These are phyloP conservation scores for Sambucus nigra DNA, from an alignment of 129 eudicot genomes.

Conservation along the genomic window DNA sequence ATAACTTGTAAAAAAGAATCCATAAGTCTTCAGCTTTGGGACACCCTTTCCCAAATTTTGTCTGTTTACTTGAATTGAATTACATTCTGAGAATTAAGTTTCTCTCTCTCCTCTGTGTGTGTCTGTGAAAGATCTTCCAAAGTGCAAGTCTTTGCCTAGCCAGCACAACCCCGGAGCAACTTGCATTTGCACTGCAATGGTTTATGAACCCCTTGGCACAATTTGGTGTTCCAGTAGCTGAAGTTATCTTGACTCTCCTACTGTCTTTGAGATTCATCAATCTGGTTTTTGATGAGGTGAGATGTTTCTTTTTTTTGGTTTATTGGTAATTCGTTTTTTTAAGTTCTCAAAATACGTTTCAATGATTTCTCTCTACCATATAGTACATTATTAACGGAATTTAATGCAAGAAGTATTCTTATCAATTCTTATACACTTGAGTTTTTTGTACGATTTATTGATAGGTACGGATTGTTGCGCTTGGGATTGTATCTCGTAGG, in stretches of 20 bases:
- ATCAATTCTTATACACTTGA: neutral
- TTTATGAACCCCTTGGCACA: conserved; percentile 60
- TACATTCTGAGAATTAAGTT: conserved; percentile 1
- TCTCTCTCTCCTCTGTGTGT: too few relatives aligned
- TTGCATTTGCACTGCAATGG: conserved; percentile 84
- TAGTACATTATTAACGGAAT: neutral
- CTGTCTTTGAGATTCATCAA: conserved; percentile 77
- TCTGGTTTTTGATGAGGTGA: conserved; percentile 92
- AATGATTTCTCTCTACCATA: too few relatives aligned
- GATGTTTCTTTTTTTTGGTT: conserved; percentile 1
- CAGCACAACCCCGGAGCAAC: conserved; percentile 83
- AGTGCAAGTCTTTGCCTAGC: conserved; percentile 93
- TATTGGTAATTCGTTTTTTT: neutral
- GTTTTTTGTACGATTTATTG: neutral
- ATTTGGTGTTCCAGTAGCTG: conserved; percentile 79
- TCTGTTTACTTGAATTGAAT: conserved; percentile 4
- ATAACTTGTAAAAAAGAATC: neutral
- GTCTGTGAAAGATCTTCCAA: conserved; percentile 65
- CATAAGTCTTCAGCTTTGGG: neutral
- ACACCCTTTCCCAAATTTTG: neutral
- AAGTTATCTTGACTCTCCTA: conserved; percentile 79
- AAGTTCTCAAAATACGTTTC: too few relatives aligned
- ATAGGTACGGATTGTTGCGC: conserved; percentile 84
- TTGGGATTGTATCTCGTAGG: conserved; percentile 89
- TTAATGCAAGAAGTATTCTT: neutral